Base-by-base conservation (phyloP, 1,284 basidiomycete genomes). In the Pyrrhoderma lamaoense region DNA sequence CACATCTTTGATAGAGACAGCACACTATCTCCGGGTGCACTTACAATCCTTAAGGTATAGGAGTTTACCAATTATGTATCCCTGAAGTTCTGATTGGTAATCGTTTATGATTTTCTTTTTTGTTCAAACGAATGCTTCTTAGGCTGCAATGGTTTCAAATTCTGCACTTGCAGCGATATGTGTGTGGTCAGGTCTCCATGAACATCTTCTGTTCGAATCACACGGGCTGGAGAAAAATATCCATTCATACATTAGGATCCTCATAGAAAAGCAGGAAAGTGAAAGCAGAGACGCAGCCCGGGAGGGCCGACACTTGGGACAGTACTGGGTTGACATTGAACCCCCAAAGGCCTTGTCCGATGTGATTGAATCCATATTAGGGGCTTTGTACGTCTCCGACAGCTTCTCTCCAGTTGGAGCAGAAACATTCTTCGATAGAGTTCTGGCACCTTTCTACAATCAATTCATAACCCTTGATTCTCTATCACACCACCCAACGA, bases 111-210 rank as follows among this genome's bases (percentile, higher is more conserved):
- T 16, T 19, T 16, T 11, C 4, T 22, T 9, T 3, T 39, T 31
- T 11, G 11, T 31, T 31, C 11, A 31, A 31, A 5, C 11, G 35
- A 25, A 37, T 25, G 34, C 21, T 42, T 19, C 56, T 25, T 58
- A 90, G 88, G 76, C 77, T 42, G 82, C 84, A 7, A 89, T 90
- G 85, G 86, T 90, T 23, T 85, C 83, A 8, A 90, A 90, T 62
- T 72, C 78, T 19, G 72, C 82, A 8, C 69, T 90, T 31, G 85
- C 84, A 31, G 83, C 86, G 1, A 64, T 90, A 53, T 86, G 84
- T 57, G 79, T 89, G 18, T 73, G 72, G 57, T 75, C 76, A 42
- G 80, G 82, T 21, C 66, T 92, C 49, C 70, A 87, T 56, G 67
- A 79, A 37, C 70, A 82, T 62, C 67, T 89, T 22, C 67, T 76